Percentiles rank a stretch among this genome's conserved stretches.
Conservation (phyloP, 495 filamentous ascomycete genomes). For the Penicillium malachiteum region DNA sequence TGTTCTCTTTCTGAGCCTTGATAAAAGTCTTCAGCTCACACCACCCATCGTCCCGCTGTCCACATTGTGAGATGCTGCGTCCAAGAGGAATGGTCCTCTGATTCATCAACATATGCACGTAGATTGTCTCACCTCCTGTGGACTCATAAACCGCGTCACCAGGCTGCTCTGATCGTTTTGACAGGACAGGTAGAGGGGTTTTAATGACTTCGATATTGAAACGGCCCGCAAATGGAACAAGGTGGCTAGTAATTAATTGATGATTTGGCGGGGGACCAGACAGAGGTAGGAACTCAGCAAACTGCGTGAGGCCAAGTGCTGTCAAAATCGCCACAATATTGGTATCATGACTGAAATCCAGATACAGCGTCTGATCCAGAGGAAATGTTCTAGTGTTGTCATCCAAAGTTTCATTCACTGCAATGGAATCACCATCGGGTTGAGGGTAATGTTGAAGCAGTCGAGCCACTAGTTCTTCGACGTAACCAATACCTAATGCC, state of each 20-base stretch:
- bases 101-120: conserved; percentile 3
- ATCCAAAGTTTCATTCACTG: conserved; percentile 57
- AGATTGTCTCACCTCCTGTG: background rate
- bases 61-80: conserved; percentile 1
- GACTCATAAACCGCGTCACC: background rate
- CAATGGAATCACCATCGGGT: conserved; percentile 46
- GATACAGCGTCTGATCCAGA: conserved; percentile 48
- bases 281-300: background rate
- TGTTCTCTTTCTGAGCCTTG: conserved; percentile 3
- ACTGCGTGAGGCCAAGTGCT: conserved; percentile 43
- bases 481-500: conserved; percentile 63
- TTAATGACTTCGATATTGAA: conserved; percentile 4
- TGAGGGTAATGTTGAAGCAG: conserved; percentile 53
- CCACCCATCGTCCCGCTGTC: conserved; percentile 4
- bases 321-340: conserved; percentile 44
- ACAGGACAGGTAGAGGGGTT: background rate
- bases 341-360: conserved; percentile 44
- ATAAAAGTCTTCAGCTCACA: conserved; percentile 1
- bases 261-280: background rate
- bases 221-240: conserved; percentile 3
- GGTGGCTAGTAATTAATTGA: background rate
- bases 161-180: background rate
- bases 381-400: conserved; percentile 47
- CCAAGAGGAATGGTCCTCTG: conserved; percentile 4
- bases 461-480: conserved; percentile 60